Conservation (phyloP, 805 yeast genomes). For the Lachancea mirantina region DNA sequence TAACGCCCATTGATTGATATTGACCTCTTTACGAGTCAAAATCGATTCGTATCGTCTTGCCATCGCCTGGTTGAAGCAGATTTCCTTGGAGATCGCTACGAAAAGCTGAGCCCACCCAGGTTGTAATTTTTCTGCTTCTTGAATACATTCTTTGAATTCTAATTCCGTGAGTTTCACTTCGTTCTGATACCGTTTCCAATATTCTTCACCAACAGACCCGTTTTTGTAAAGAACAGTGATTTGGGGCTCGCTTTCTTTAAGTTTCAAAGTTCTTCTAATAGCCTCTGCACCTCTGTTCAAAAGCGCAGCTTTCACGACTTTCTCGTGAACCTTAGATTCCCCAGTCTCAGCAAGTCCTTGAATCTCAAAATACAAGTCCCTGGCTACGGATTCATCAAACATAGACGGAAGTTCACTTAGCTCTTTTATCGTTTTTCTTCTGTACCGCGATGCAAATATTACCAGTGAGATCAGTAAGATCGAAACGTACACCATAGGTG, state of each 20-base stretch:
- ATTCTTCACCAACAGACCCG: slow-evolving; percentile 88
- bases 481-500: slow-evolving; percentile 72
- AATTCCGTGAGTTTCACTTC: slow-evolving; percentile 72
- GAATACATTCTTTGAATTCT: slow-evolving; percentile 69
- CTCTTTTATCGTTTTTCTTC: slow-evolving; percentile 45
- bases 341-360: slow-evolving; percentile 34
- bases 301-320: slow-evolving; percentile 62
- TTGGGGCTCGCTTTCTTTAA: slow-evolving; percentile 70
- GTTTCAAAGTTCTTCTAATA: slow-evolving; percentile 70
- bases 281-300: slow-evolving; percentile 79
- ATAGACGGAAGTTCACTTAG: slow-evolving; percentile 61
- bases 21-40: slow-evolving; percentile 33
- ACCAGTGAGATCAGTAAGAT: slow-evolving; percentile 59
- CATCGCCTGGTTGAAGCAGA: slow-evolving; percentile 86
- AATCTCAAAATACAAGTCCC: slow-evolving; percentile 55
- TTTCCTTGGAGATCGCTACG: slow-evolving; percentile 77
- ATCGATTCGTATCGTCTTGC: slow-evolving; percentile 56
- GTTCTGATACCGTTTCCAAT: slow-evolving; percentile 70
- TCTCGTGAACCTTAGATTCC: slow-evolving; percentile 61
- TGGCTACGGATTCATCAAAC: slow-evolving; percentile 60
- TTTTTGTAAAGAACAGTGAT: slow-evolving; percentile 69
- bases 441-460: slow-evolving; percentile 62
- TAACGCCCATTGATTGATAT: slow-evolving; percentile 26
- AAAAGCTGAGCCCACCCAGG: slow-evolving; percentile 75
- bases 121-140: slow-evolving; percentile 65